Percentiles rank a stretch among this genome's conserved stretches.
These are phyloP conservation scores for Tirmania nivea DNA, from an alignment of 495 filamentous ascomycete genomes.

Conservation along the genomic window DNA sequence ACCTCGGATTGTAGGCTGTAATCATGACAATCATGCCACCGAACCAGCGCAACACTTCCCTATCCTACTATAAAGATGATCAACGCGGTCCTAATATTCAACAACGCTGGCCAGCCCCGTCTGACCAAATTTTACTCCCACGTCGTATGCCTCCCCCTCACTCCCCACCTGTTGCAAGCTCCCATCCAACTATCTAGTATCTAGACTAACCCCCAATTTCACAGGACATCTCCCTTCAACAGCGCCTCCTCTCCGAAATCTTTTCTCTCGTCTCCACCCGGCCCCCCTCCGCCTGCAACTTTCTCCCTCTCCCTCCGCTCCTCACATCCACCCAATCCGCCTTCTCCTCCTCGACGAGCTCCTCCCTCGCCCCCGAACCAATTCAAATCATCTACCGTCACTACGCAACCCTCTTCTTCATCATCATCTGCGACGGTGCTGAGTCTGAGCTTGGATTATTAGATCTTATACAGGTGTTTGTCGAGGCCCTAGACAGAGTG, in stretches of 20 bases:
- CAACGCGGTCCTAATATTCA: constrained; percentile 97
- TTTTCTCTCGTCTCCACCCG: constrained; percentile 90
- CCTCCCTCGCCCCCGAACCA: constrained; percentile 55
- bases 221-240: constrained; percentile 36
- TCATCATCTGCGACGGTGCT: constrained; percentile 90
- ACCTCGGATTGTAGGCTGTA: too few species aligned
- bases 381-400: constrained; percentile 95
- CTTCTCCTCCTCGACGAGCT: constrained; percentile 27
- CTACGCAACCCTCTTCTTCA: constrained; percentile 96
- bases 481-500: constrained; percentile 78
- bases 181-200: background rate
- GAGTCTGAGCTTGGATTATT: constrained; percentile 89
- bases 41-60: too few species aligned
- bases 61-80: constrained; percentile 61
- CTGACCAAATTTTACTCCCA: constrained; percentile 99
- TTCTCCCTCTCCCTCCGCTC: constrained; percentile 39
- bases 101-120: constrained; percentile 86
- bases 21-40: too few species aligned
- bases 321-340: constrained; percentile 25
- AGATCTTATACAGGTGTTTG: constrained; percentile 93
- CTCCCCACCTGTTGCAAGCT: constrained; percentile 1
- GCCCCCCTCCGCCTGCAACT: constrained; percentile 77
- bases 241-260: constrained; percentile 89
- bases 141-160: constrained; percentile 36
- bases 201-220: constrained; percentile 3